These are phyloP conservation scores for Flaveria brownii DNA, from an alignment of 129 eudicot species.

Conservation along the genomic window DNA sequence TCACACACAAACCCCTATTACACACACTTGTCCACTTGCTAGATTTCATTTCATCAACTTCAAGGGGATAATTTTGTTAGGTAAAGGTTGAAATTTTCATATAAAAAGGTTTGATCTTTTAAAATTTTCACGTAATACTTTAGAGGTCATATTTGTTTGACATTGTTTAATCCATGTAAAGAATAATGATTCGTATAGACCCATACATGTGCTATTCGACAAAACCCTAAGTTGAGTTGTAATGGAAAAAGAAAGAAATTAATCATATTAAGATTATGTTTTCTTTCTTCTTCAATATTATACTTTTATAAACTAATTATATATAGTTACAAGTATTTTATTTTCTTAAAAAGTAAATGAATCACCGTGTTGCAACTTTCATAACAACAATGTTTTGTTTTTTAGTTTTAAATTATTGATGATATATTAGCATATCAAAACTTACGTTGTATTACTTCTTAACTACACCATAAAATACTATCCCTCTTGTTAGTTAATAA, in stretches of 20 bases:
- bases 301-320: too few relatives aligned
- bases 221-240: too few relatives aligned
- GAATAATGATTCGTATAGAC: background rate
- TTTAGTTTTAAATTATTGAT: background rate
- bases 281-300: too few relatives aligned
- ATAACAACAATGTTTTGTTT: background rate
- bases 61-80: constrained; percentile 13
- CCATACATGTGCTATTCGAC: too few relatives aligned
- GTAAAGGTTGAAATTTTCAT: constrained; percentile 8
- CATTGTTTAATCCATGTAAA: background rate
- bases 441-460: too few relatives aligned
- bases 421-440: background rate
- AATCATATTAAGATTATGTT: too few relatives aligned
- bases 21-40: constrained; percentile 28
- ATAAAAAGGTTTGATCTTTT: background rate
- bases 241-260: too few relatives aligned
- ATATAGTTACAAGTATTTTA: too few relatives aligned
- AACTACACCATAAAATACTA: too few relatives aligned
- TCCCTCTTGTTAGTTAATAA: too few relatives aligned
- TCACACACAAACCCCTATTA: constrained; percentile 23
- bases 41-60: constrained; percentile 19
- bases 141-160: constrained; percentile 9
- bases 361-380: background rate
- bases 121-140: background rate
- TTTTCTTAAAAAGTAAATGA: too few relatives aligned